Conservation (phyloP, 371 early-diverging fungal genomes). For the Vavraia culicis region DNA sequence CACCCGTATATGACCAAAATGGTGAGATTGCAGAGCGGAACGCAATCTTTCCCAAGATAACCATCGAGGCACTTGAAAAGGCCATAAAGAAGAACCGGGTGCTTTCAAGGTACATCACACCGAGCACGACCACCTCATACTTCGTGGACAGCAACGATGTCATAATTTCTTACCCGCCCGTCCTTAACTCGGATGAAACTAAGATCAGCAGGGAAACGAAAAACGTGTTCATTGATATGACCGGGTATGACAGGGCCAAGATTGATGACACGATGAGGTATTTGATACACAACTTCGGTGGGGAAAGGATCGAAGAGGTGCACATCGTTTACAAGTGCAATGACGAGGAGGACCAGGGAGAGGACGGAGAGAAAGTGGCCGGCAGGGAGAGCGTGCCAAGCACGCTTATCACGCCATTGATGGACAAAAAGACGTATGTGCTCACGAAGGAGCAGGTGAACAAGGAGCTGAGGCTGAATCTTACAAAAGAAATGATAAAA, state of each 20-base stretch:
- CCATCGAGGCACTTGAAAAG: slow-evolving; percentile 62
- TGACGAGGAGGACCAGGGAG: background rate
- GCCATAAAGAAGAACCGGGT: slow-evolving; percentile 64
- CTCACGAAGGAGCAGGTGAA: slow-evolving; percentile 53
- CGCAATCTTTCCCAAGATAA: too few species aligned
- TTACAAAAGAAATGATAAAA: slow-evolving; percentile 8
- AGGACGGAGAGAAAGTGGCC: slow-evolving; percentile 28
- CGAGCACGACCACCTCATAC: slow-evolving; percentile 62
- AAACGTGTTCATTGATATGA: slow-evolving; percentile 92
- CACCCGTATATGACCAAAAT: too few species aligned
- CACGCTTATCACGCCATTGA: slow-evolving; percentile 51
- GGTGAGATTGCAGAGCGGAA: too few species aligned
- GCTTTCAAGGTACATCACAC: slow-evolving; percentile 65
- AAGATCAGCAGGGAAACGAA: slow-evolving; percentile 80
- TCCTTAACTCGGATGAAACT: slow-evolving; percentile 90
- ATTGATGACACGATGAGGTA: slow-evolving; percentile 35
- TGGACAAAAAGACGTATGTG: slow-evolving; percentile 54
- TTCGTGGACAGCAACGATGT: slow-evolving; percentile 58
- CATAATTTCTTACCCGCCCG: slow-evolving; percentile 88
- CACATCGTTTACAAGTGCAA: slow-evolving; percentile 35
- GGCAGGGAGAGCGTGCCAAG: slow-evolving; percentile 43
- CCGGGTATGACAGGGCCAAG: slow-evolving; percentile 62
- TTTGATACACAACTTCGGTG: slow-evolving; percentile 42
- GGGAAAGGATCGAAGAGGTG: slow-evolving; percentile 51
- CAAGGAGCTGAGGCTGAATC: slow-evolving; percentile 23